Evolutionary conservation across 192 early-diverging fungal genomes (phyloP), one percentile per base, ranked within the genome.

Genomic region (Coemansia sp.): DNA sequence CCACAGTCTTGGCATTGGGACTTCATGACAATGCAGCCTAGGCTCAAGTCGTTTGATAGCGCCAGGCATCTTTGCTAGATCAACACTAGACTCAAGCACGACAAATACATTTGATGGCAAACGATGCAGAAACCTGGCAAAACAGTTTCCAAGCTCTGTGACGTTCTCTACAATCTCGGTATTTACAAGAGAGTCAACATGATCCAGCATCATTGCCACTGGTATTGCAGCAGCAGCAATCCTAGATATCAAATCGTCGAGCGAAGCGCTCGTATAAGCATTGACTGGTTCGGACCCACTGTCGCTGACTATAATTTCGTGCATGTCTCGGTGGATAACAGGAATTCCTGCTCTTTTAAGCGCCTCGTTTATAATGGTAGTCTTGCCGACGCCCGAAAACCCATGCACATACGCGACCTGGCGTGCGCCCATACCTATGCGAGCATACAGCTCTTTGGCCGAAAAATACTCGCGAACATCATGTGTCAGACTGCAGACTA

Each of bases 391-490:
- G 19, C 79, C 79, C 12, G 74, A 19, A 32, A 68, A 44, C 5
- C 79, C 79, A 19, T 40, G 46, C 7, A 76, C 54, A 41, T 48
- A 74, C 0, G 76, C 49, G 10, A 69, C 37, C 55, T 73, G 74
- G 37, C 62, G 51, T 25, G 79, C 71, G 25, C 25, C 41, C 13
- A 71, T 62, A 16, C 55, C 38, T 20, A 82, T 55, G 14, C 71
- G 70, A 12, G 19, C 19, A 43, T 70, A 82, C 7, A 58, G 39
- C 1, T 64, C 22, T 14, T 65, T 60, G 51, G 48, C 57, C 2
- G 17, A 38, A 69, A 82, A 82, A 48, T 80, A 80, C n/a, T 64
- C 63, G 7, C 32, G 12, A 12, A 82, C 63, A 25, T 82, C 71
- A 40, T 39, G 19, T 5, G 57, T 53, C 19, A 82, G 22, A 10